Conservation (phyloP, 495 filamentous ascomycete species). For the Massariosphaeria phaeospora region DNA sequence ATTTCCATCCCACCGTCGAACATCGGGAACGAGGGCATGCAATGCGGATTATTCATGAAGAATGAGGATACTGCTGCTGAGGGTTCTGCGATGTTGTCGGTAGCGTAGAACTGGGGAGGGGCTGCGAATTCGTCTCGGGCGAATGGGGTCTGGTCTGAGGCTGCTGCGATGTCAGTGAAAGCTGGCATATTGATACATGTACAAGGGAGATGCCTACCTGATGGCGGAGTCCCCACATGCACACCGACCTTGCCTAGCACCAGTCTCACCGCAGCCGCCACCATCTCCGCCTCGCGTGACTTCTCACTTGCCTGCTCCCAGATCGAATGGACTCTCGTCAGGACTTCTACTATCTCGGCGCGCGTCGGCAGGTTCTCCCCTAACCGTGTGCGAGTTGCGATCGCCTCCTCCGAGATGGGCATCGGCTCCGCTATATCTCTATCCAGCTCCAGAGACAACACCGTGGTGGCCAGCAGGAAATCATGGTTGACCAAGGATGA, state of each 20-base stretch:
- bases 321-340: conserved; percentile 2
- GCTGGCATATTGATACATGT: neutral
- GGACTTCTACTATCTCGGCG: conserved; percentile 14
- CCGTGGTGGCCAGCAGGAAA: conserved; percentile 50
- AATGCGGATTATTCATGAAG: conserved; percentile 8
- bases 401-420: neutral
- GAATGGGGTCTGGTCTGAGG: neutral
- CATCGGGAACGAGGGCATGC: neutral
- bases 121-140: neutral
- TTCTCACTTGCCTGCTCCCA: conserved; percentile 8
- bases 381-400: conserved; percentile 4
- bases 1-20: conserved; percentile 3
- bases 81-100: neutral
- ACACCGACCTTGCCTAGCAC: conserved; percentile 14
- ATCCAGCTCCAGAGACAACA: conserved; percentile 37
- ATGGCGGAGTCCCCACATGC: neutral
- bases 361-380: conserved; percentile 8
- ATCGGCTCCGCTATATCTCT: conserved; percentile 10
- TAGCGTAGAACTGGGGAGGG: neutral
- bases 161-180: neutral
- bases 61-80: neutral
- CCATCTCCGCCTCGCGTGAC: conserved; percentile 18
- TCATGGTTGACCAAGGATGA: conserved; percentile 45
- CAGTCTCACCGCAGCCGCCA: conserved; percentile 9
- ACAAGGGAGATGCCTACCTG: neutral